Evolutionary conservation across 139 green algal species (phyloP).

Genomic region (Chlamydomonas applanata): DNA sequence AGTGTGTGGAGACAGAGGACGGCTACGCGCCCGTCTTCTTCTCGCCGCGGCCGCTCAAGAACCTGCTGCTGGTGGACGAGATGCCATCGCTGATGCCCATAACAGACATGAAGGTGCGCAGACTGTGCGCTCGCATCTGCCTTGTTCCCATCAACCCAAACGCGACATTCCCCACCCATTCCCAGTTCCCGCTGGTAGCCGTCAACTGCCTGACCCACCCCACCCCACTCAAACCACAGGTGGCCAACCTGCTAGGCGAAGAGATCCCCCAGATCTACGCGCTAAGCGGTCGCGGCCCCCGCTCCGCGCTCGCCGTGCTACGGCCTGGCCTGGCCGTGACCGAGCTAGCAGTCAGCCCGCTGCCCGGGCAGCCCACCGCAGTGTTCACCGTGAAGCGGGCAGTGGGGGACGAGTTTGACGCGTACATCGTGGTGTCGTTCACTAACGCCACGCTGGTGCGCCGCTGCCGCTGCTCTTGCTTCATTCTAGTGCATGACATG

Average conservation of each 20-base stretch:
- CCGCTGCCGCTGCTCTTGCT: neutral
- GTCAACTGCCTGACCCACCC: neutral
- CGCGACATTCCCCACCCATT: neutral
- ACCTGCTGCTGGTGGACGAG: conserved; percentile 90
- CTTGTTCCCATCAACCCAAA: neutral
- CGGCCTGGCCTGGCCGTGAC: conserved; percentile 87
- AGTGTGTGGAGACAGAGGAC: conserved; percentile 79
- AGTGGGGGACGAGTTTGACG: conserved; percentile 80
- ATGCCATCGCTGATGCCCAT: conserved; percentile 85
- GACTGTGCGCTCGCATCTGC: neutral
- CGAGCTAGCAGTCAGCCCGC: conserved; percentile 87
- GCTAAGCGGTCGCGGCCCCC: conserved; percentile 75
- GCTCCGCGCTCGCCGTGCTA: conserved; percentile 84
- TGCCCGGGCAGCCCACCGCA: conserved; percentile 86
- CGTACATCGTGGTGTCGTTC: conserved; percentile 98
- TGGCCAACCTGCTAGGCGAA: conserved; percentile 83
- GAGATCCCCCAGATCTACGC: conserved; percentile 93
- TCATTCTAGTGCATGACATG: neutral
- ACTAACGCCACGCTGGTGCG: conserved; percentile 91
- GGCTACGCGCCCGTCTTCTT: conserved; percentile 93
- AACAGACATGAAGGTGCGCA: conserved; percentile 87
- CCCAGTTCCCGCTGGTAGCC: neutral
- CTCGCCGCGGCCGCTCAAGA: conserved; percentile 80
- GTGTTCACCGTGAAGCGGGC: conserved; percentile 84
- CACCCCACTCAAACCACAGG: conserved; percentile 28